Percentiles rank a stretch among this genome's conserved stretches.
phyloP scores from a whole-genome alignment of 495 filamentous ascomycete genomes.

The Letharia columbiana region DNA sequence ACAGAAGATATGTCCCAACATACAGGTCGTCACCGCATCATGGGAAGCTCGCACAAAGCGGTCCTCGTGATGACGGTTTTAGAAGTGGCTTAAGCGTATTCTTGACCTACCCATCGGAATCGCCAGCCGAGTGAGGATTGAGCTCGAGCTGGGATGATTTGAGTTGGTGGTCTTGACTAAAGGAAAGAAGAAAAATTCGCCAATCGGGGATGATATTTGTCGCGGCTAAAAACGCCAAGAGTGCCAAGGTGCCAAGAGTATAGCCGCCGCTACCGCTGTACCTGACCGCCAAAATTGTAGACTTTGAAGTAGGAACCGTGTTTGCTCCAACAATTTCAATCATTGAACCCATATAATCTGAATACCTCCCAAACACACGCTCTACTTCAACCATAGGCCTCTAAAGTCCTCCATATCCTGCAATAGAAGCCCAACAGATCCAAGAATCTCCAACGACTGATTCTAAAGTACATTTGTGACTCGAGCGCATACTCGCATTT shows the following conservation, averaged over 20 bases:
- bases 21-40: slow-evolving; percentile 98
- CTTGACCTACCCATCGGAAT: slow-evolving; percentile 87
- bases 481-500: not conserved
- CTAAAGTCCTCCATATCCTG: not conserved
- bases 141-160: slow-evolving; percentile 75
- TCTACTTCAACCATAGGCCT: not conserved
- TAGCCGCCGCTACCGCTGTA: slow-evolving; percentile 13
- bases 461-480: not conserved
- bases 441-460: not conserved
- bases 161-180: slow-evolving; percentile 75
- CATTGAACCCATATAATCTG: not conserved
- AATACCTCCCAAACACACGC: not conserved
- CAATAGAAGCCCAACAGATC: not conserved
- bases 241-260: not conserved
- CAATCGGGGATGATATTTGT: slow-evolving; percentile 15
- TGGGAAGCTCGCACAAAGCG: slow-evolving; percentile 61
- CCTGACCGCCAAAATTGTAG: slow-evolving; percentile 19
- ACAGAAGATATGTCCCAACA: slow-evolving; percentile 54
- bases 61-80: slow-evolving; percentile 99
- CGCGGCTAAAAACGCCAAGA: slow-evolving; percentile 12
- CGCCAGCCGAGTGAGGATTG: slow-evolving; percentile 61
- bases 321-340: not conserved
- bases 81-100: slow-evolving; percentile 64
- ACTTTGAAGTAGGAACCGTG: not conserved
- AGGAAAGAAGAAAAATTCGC: slow-evolving; percentile 38